Base-by-base conservation (phyloP, 179 eudicot species). In the Beta macrorhiza region DNA sequence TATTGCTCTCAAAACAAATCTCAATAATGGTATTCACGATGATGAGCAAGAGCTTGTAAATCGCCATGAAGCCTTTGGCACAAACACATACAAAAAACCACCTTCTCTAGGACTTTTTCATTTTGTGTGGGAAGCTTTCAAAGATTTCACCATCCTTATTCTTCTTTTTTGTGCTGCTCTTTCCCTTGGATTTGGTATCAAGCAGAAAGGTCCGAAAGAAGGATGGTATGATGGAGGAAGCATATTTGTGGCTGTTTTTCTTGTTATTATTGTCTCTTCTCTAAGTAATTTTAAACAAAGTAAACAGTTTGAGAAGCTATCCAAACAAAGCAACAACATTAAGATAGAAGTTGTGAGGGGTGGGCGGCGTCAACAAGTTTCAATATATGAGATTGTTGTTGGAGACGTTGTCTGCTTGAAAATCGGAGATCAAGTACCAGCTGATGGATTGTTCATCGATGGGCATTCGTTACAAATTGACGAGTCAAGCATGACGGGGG, bases 191-290 rank as follows among this genome's bases (percentile, higher is more conserved):
- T 86, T 86, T 20, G 88, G 88, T 0, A 86, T 86, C 74, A 80
- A 83, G 78, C 78, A 86, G 59, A 74, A 78, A 14, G 87, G 87
- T 0, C 65, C 63, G 5, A 82, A 82, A 53, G 83, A 85, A 75
- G 87, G 87, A 2, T 85, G 87, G 87, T 85, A 85, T 29, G 87
- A 85, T 32, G 87, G 87, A 69, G 87, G 87, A 9, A 85, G 87
- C 57, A 85, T 85, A 5, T 78, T 82, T 32, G 1, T 85, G 0
- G 87, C 87, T 3, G 87, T 85, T 3, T 85, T 85, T 67, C 62
- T 85, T 25, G 87, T 85, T 10, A 76, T 85, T n/a, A 74, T 42
- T 32, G 87, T 85, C 17, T 85, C 87, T 3, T 80, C 87, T 22
- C n/a, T 82, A 7, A 85, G 87, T 32, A 85, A 85, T 49, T 85